A percentile compares a stretch with the other conserved stretches of the same genome.
Evolutionary conservation across 2,329 filamentous ascomycete genomes (phyloP).

Genomic region (Paracoccidioides brasiliensis): DNA sequence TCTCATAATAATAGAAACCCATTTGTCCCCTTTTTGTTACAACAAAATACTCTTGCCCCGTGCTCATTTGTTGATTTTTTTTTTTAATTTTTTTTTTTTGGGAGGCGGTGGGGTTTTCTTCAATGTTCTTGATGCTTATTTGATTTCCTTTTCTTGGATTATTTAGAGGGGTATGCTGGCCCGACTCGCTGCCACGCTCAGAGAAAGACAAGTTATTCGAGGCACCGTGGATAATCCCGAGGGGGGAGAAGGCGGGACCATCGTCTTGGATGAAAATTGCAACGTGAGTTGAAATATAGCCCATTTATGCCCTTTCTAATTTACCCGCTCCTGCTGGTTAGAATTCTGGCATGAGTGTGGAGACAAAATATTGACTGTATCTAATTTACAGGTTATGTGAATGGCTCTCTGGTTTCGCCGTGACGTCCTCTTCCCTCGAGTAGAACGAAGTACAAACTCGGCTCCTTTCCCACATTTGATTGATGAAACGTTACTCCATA

Average conservation of each 20-base stretch:
- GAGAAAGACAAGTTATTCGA: constrained; percentile 22
- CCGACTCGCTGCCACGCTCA: constrained; percentile 30
- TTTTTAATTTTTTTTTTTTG: no score
- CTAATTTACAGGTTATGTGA: constrained; percentile 9
- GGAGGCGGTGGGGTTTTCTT: neutral
- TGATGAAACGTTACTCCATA: neutral
- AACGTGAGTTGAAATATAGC: constrained; percentile 20
- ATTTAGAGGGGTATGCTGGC: constrained; percentile 36
- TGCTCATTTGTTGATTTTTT: neutral
- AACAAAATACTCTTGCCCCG: neutral
- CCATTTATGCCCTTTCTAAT: neutral
- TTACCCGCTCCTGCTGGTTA: neutral
- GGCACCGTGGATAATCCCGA: constrained; percentile 13
- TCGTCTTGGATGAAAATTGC: constrained; percentile 35
- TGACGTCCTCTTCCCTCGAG: neutral
- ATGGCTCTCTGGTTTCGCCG: neutral
- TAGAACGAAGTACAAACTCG: neutral
- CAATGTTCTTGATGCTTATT: constrained; percentile 9
- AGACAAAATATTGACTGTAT: neutral
- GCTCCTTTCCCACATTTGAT: neutral
- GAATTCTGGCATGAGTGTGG: neutral
- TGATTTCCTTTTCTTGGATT: constrained; percentile 3
- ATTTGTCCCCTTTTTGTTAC: neutral
- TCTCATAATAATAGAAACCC: constrained; percentile 4
- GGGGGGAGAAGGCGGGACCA: constrained; percentile 18